Evolutionary conservation across 1,284 basidiomycete genomes (phyloP).

Genomic region (Leccinum angustisporum): DNA sequence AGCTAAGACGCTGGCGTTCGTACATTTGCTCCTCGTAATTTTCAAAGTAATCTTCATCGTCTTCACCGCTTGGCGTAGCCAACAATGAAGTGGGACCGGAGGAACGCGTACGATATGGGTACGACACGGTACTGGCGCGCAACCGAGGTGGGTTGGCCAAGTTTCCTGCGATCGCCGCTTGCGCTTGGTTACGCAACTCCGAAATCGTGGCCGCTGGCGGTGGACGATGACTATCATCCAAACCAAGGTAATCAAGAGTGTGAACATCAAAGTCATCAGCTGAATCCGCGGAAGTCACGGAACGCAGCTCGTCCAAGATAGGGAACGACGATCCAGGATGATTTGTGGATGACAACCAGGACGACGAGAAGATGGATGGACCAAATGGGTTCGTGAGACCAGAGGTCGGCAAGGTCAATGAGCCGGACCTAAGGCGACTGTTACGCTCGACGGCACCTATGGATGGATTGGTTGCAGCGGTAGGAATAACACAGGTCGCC

Average conservation of each 20-base stretch:
- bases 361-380: conserved; percentile 81
- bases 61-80: conserved; percentile 60
- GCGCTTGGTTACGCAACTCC: conserved; percentile 82
- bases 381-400: conserved; percentile 87
- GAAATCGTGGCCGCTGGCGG: conserved; percentile 79
- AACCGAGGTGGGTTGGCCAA: conserved; percentile 74
- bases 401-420: conserved; percentile 75
- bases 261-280: conserved; percentile 88
- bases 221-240: conserved; percentile 73
- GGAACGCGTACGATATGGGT: conserved; percentile 70
- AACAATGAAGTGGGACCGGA: conserved; percentile 55
- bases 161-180: conserved; percentile 83
- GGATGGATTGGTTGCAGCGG: conserved; percentile 61
- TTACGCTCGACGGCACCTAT: conserved; percentile 63
- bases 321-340: conserved; percentile 55
- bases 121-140: conserved; percentile 89
- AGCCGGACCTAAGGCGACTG: conserved; percentile 87
- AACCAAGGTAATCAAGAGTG: conserved; percentile 91
- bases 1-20: conserved; percentile 51
- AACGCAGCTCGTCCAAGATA: conserved; percentile 75
- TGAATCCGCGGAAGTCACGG: conserved; percentile 76
- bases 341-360: conserved; percentile 76
- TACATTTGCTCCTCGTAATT: conserved; percentile 53
- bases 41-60: conserved; percentile 73
- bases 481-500: conserved; percentile 41